These are phyloP conservation scores for Phytomonas francai DNA, from an alignment of 208 protist species.

Conservation along the genomic window DNA sequence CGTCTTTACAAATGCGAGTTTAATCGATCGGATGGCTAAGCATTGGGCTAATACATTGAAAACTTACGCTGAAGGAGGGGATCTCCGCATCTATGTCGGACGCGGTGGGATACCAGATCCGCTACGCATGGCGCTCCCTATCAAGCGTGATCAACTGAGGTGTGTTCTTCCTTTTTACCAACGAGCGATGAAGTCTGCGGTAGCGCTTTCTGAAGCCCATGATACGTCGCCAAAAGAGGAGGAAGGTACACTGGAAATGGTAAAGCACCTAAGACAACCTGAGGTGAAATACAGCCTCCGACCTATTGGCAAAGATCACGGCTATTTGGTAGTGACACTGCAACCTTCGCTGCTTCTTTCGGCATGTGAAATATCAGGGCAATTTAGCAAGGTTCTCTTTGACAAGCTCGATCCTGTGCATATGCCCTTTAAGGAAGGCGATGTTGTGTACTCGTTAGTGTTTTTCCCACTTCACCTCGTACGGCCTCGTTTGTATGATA, in stretches of 20 bases:
- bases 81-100: conserved; percentile 22
- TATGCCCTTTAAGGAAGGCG: conserved; percentile 24
- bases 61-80: background rate
- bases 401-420: background rate
- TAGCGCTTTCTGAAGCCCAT: background rate
- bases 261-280: conserved; percentile 8
- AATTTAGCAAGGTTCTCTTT: conserved; percentile 3
- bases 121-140: conserved; percentile 15
- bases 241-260: background rate
- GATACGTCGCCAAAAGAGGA: background rate
- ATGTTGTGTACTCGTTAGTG: conserved; percentile 43
- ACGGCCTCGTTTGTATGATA: conserved; percentile 48
- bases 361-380: background rate
- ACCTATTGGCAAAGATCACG: conserved; percentile 30
- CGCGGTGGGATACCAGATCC: conserved; percentile 17
- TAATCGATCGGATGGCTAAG: conserved; percentile 21
- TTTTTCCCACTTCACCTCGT: conserved; percentile 68
- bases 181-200: background rate
- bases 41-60: conserved; percentile 12
- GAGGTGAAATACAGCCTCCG: conserved; percentile 31
- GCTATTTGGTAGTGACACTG: conserved; percentile 27
- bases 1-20: conserved; percentile 17
- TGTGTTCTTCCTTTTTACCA: background rate
- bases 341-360: conserved; percentile 17
- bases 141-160: background rate